These are phyloP conservation scores for Nemania sp. DNA, from an alignment of 2,329 filamentous ascomycete species.

Conservation along the genomic window DNA sequence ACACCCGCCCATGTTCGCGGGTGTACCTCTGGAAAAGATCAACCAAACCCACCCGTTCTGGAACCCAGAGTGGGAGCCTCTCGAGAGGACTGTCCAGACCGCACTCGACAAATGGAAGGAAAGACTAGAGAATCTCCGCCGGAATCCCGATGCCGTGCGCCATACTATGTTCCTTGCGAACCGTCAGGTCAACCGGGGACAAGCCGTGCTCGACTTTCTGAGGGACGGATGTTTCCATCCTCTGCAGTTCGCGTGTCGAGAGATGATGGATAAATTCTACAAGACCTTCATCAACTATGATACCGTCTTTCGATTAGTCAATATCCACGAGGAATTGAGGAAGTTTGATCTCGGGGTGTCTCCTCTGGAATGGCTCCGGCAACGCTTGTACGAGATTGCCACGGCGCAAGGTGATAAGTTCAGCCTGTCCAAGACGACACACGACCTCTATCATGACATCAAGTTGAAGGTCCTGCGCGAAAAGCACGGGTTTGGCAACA, in stretches of 20 bases:
- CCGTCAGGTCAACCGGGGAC: slow-evolving; percentile 60
- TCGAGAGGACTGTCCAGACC: slow-evolving; percentile 49
- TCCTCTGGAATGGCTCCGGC: slow-evolving; percentile 61
- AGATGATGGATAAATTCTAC: slow-evolving; percentile 50
- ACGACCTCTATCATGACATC: slow-evolving; percentile 60
- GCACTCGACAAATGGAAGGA: slow-evolving; percentile 53
- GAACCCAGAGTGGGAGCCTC: slow-evolving; percentile 57
- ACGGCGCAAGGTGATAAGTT: slow-evolving; percentile 51
- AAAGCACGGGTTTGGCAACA: slow-evolving; percentile 61
- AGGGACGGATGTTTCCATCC: slow-evolving; percentile 57
- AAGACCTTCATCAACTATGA: slow-evolving; percentile 56
- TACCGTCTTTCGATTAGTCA: slow-evolving; percentile 59
- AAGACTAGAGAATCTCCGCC: slow-evolving; percentile 46
- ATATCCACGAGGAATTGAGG: slow-evolving; percentile 57
- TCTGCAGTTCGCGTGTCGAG: slow-evolving; percentile 60
- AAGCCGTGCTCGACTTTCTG: slow-evolving; percentile 57
- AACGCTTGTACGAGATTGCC: slow-evolving; percentile 58
- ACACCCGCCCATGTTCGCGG: slow-evolving; percentile 56
- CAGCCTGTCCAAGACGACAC: slow-evolving; percentile 55
- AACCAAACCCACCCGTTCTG: slow-evolving; percentile 57
- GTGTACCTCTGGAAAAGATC: slow-evolving; percentile 59
- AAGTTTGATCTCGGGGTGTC: slow-evolving; percentile 58
- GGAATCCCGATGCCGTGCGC: slow-evolving; percentile 37
- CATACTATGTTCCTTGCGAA: slow-evolving; percentile 57
- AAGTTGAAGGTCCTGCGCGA: slow-evolving; percentile 55